Conservation (phyloP, 1,284 basidiomycete species). For the Papiliotrema flavescens region DNA sequence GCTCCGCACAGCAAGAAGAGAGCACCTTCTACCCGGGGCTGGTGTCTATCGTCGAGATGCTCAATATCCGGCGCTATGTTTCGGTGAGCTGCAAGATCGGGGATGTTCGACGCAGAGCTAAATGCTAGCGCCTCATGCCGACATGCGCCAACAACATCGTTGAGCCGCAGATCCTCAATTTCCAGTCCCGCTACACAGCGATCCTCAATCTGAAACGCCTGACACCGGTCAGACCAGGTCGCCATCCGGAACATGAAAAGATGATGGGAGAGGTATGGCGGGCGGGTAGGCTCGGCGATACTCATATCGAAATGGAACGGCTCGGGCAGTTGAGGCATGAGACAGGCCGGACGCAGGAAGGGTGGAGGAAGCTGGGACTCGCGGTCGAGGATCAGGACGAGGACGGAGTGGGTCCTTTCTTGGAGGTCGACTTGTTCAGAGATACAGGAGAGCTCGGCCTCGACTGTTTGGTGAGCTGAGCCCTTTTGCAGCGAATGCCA, state of each 20-base stretch:
- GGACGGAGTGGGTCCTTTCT: slow-evolving; percentile 63
- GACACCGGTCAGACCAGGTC: slow-evolving; percentile 67
- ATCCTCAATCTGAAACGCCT: slow-evolving; percentile 77
- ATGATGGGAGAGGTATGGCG: slow-evolving; percentile 71
- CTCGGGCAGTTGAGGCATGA: not conserved
- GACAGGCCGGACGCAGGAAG: slow-evolving; percentile 11
- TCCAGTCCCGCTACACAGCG: slow-evolving; percentile 82
- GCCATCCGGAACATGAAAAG: slow-evolving; percentile 60
- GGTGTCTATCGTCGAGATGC: slow-evolving; percentile 57
- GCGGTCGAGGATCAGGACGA: slow-evolving; percentile 52
- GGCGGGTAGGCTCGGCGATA: slow-evolving; percentile 44
- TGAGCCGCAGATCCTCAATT: slow-evolving; percentile 78
- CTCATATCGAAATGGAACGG: slow-evolving; percentile 3
- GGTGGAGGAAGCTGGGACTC: slow-evolving; percentile 51
- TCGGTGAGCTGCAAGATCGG: slow-evolving; percentile 57
- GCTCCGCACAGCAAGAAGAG: slow-evolving; percentile 35
- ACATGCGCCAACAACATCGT: slow-evolving; percentile 67
- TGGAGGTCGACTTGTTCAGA: slow-evolving; percentile 77
- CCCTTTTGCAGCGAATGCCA: not conserved
- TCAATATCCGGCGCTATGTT: slow-evolving; percentile 79
- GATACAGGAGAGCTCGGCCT: slow-evolving; percentile 81
- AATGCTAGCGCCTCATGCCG: slow-evolving; percentile 73
- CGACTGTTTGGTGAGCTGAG: slow-evolving; percentile 67
- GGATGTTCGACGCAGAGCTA: not conserved
- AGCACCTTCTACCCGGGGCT: slow-evolving; percentile 36